phyloP scores from a whole-genome alignment of 192 early-diverging fungal genomes.

The Backusella liffmaniae region DNA sequence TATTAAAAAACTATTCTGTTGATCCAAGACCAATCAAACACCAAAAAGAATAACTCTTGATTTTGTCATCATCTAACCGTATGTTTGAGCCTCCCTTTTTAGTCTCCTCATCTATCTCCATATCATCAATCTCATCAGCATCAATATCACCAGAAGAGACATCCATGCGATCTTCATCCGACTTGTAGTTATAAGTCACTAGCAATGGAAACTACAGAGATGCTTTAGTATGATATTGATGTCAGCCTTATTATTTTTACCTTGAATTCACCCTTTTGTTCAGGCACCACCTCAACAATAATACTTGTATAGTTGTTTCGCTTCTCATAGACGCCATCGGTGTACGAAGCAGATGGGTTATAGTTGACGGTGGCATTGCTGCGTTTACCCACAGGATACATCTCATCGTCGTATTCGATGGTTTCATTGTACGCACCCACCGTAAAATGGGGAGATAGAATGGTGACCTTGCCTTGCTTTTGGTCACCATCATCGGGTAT shows the following conservation, averaged over 20 bases:
- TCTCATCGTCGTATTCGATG: slow-evolving; percentile 77
- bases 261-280: slow-evolving; percentile 48
- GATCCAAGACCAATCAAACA: slow-evolving; percentile 56
- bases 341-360: slow-evolving; percentile 8
- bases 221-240: too few relatives aligned
- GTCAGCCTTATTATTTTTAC: slow-evolving; percentile 21
- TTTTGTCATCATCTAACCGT: slow-evolving; percentile 33
- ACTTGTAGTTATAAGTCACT: slow-evolving; percentile 52
- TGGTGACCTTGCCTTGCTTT: slow-evolving; percentile 23
- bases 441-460: slow-evolving; percentile 63
- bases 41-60: slow-evolving; percentile 59
- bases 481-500: neutral
- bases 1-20: slow-evolving; percentile 1
- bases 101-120: slow-evolving; percentile 29
- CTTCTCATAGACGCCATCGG: slow-evolving; percentile 61
- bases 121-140: slow-evolving; percentile 29
- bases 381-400: slow-evolving; percentile 40
- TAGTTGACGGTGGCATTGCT: slow-evolving; percentile 19
- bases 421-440: slow-evolving; percentile 75
- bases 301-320: slow-evolving; percentile 61
- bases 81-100: slow-evolving; percentile 31
- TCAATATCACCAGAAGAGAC: slow-evolving; percentile 37
- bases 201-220: slow-evolving; percentile 52
- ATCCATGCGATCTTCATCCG: slow-evolving; percentile 40
- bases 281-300: slow-evolving; percentile 56